Percentiles rank a stretch among this genome's conserved stretches.
Evolutionary conservation across 805 yeast genomes (phyloP).

Genomic region (Ogataea paraovalis): DNA sequence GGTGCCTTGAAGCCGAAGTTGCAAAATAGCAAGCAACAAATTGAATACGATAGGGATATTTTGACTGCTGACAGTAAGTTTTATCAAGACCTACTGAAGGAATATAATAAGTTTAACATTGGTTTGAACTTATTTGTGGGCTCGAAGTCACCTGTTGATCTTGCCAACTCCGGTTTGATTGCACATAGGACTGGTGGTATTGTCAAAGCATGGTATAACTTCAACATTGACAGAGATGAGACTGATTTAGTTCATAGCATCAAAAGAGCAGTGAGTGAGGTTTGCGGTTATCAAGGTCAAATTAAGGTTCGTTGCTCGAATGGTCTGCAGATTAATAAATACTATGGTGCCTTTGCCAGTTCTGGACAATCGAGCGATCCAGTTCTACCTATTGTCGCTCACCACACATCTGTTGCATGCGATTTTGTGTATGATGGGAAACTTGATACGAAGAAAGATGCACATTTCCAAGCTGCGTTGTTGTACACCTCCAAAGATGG

Average conservation of each 20-base stretch:
- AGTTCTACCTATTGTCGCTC: slow-evolving; percentile 57
- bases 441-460: slow-evolving; percentile 64
- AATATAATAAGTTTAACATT: slow-evolving; percentile 52
- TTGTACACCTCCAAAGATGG: slow-evolving; percentile 80
- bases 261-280: slow-evolving; percentile 44
- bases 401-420: slow-evolving; percentile 64
- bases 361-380: slow-evolving; percentile 52
- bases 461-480: slow-evolving; percentile 88
- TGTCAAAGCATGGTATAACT: slow-evolving; percentile 61
- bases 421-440: slow-evolving; percentile 75
- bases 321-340: slow-evolving; percentile 76
- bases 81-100: slow-evolving; percentile 56
- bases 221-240: slow-evolving; percentile 67
- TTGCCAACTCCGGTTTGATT: slow-evolving; percentile 67
- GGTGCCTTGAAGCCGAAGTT: slow-evolving; percentile 57
- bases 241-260: slow-evolving; percentile 55
- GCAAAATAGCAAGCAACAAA: slow-evolving; percentile 30
- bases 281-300: slow-evolving; percentile 74
- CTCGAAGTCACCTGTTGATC: slow-evolving; percentile 57
- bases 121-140: slow-evolving; percentile 78
- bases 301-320: slow-evolving; percentile 82
- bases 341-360: slow-evolving; percentile 58
- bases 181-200: slow-evolving; percentile 69
- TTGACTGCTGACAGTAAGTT: slow-evolving; percentile 58
- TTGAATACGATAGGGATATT: slow-evolving; percentile 42